Conservation (phyloP, 108 stramenopile species). For the Skeletonema grethae region DNA sequence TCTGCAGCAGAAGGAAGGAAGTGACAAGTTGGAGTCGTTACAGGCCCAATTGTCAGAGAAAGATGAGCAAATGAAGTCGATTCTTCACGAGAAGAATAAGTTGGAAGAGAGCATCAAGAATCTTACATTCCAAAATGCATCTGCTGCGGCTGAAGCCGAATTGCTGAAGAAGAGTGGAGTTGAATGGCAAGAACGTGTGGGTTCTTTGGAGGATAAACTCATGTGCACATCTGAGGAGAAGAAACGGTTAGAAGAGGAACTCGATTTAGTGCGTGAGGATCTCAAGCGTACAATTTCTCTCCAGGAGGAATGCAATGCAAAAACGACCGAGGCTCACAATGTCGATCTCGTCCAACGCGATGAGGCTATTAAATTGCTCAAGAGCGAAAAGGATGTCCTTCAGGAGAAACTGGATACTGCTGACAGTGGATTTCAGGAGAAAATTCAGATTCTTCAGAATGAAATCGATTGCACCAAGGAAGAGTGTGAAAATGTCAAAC, state of each 20-base stretch:
- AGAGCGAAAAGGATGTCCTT: background rate
- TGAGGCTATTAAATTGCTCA: background rate
- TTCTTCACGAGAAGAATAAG: slow-evolving; percentile 25
- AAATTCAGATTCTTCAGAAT: background rate
- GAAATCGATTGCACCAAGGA: background rate
- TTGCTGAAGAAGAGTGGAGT: slow-evolving; percentile 28
- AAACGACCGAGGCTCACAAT: background rate
- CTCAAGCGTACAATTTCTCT: background rate
- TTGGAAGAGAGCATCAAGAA: slow-evolving; percentile 29
- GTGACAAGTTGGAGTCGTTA: slow-evolving; percentile 15
- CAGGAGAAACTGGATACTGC: background rate
- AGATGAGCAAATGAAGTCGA: slow-evolving; percentile 28
- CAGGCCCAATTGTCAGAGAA: slow-evolving; percentile 33
- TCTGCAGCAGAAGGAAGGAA: slow-evolving; percentile 27
- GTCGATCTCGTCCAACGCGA: background rate
- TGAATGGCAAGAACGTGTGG: background rate
- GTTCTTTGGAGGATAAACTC: slow-evolving; percentile 1
- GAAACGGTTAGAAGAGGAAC: background rate
- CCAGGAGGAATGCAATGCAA: background rate
- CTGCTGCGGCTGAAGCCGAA: slow-evolving; percentile 29
- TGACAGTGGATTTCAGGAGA: background rate
- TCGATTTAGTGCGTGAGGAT: background rate
- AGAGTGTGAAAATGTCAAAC: background rate
- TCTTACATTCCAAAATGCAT: slow-evolving; percentile 14
- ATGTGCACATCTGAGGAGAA: background rate